Evolutionary conservation across 306 rosid genomes (phyloP).

Genomic region (Morella rubra): DNA sequence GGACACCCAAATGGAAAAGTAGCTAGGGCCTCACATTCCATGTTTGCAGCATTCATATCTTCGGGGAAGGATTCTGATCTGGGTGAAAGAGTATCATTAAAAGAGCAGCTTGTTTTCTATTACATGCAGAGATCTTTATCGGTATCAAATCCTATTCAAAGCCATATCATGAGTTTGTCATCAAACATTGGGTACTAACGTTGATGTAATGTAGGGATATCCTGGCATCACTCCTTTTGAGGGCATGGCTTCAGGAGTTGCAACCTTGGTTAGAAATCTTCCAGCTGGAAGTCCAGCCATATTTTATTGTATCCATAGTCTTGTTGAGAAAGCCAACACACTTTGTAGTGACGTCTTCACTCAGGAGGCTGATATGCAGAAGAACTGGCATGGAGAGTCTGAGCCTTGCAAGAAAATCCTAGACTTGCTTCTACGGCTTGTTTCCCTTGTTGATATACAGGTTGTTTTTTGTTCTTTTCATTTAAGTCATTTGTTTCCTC

Average conservation of each 20-base stretch:
- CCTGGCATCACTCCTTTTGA: constrained; percentile 88
- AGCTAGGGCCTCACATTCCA: constrained; percentile 80
- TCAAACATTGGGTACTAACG: constrained; percentile 15
- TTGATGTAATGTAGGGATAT: constrained; percentile 60
- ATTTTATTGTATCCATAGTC: constrained; percentile 69
- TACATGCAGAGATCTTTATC: constrained; percentile 68
- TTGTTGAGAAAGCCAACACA: constrained; percentile 56
- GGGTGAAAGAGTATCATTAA: constrained; percentile 49
- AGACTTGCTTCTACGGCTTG: constrained; percentile 72
- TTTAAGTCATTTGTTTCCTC: no score
- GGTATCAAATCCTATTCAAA: constrained; percentile 43
- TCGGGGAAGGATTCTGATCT: constrained; percentile 59
- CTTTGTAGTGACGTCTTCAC: constrained; percentile 54
- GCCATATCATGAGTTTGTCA: constrained; percentile 11
- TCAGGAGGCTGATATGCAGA: constrained; percentile 58
- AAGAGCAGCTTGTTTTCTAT: constrained; percentile 91
- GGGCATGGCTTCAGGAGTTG: constrained; percentile 94
- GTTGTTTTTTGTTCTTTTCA: constrained; percentile 26
- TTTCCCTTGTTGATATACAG: constrained; percentile 84
- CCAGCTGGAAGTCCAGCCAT: constrained; percentile 94
- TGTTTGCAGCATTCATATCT: constrained; percentile 64
- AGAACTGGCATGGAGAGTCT: constrained; percentile 76
- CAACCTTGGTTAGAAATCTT: constrained; percentile 71
- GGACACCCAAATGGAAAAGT: constrained; percentile 86
- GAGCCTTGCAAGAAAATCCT: constrained; percentile 82